Evolutionary conservation across 139 green algal species (phyloP).

Genomic region (Chlorella vulgaris): DNA sequence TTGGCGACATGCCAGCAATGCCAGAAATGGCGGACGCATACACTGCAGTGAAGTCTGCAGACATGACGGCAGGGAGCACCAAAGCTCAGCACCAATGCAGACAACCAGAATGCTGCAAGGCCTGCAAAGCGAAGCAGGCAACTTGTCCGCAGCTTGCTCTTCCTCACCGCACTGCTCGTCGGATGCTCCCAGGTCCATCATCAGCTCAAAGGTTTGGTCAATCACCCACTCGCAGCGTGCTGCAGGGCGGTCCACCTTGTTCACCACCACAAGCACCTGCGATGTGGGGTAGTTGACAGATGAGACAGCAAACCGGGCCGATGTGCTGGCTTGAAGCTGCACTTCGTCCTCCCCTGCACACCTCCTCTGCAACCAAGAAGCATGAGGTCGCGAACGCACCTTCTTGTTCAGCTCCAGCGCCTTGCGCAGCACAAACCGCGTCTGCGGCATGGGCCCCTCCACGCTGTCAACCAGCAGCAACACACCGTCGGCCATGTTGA

Average conservation of each 20-base stretch:
- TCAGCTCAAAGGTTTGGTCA: constrained; percentile 94
- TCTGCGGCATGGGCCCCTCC: constrained; percentile 98
- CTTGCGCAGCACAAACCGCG: constrained; percentile 98
- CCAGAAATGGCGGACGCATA: constrained; percentile 94
- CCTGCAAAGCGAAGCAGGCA: background rate
- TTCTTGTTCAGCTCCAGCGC: constrained; percentile 93
- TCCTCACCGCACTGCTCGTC: constrained; percentile 91
- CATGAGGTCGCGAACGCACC: constrained; percentile 56
- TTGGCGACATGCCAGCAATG: constrained; percentile 79
- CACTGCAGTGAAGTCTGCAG: constrained; percentile 72
- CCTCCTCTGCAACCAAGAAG: background rate
- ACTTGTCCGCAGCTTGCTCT: background rate
- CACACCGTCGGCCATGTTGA: constrained; percentile 99
- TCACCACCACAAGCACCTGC: constrained; percentile 95
- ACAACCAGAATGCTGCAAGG: background rate
- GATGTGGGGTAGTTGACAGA: background rate
- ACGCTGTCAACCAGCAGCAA: constrained; percentile 97
- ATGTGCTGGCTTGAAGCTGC: too few species aligned
- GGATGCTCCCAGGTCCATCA: constrained; percentile 92
- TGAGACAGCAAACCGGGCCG: background rate
- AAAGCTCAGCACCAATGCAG: background rate
- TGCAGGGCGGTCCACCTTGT: constrained; percentile 96
- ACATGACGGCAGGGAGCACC: background rate
- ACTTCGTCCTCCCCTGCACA: background rate
- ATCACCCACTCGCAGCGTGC: constrained; percentile 87